Percentiles rank a stretch among this genome's conserved stretches.
Conservation (phyloP, 495 filamentous ascomycete genomes). For the Penicillium soppii region DNA sequence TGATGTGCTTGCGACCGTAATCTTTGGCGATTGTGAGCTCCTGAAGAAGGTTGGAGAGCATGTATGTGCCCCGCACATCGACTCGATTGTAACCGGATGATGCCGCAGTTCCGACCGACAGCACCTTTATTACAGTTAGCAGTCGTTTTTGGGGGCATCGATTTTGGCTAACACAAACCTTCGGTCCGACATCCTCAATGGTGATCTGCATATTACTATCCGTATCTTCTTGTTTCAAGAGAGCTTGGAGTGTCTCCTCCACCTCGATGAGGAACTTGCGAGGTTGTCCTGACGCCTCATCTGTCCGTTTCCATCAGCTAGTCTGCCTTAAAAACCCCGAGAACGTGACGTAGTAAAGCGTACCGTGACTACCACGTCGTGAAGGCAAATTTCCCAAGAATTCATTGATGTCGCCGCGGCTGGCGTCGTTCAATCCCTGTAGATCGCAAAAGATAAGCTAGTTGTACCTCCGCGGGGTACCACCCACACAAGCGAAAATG, state of each 20-base stretch:
- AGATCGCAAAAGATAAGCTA: conserved; percentile 12
- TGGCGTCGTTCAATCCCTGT: conserved; percentile 39
- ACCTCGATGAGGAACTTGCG: conserved; percentile 78
- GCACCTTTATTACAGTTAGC: conserved; percentile 48
- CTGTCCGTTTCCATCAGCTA: conserved; percentile 29
- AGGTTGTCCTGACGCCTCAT: conserved; percentile 49
- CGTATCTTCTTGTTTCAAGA: conserved; percentile 82
- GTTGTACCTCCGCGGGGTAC: conserved; percentile 16
- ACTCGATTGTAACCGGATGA: conserved; percentile 81
- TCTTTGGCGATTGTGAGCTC: conserved; percentile 88
- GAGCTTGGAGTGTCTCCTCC: conserved; percentile 66
- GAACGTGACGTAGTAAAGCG: conserved; percentile 6
- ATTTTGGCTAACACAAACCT: no score
- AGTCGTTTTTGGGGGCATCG: neutral
- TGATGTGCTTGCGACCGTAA: conserved; percentile 76
- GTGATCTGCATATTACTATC: conserved; percentile 94
- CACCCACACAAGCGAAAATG: conserved; percentile 11
- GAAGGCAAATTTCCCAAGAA: conserved; percentile 34
- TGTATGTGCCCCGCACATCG: conserved; percentile 90
- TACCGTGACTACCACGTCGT: conserved; percentile 50
- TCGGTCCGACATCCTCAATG: conserved; percentile 91
- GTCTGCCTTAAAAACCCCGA: neutral
- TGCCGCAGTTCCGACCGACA: conserved; percentile 79
- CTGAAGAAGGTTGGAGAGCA: conserved; percentile 92
- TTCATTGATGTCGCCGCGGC: conserved; percentile 35